Conservation (phyloP, 768 basidiomycete species). For the Cyclocybe aegerita region DNA sequence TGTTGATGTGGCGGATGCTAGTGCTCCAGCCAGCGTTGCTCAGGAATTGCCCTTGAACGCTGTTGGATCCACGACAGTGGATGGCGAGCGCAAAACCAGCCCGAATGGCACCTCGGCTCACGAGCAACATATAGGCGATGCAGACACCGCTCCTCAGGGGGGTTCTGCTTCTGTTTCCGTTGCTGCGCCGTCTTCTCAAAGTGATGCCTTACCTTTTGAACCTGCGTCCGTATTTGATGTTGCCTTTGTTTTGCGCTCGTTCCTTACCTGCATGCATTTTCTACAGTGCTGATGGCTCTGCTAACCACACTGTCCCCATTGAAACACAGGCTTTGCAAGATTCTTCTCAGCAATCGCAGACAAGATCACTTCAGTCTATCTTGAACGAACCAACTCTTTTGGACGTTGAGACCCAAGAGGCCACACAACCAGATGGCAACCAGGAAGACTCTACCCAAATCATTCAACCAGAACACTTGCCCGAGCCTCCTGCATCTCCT, state of each 20-base stretch:
- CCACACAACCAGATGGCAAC: conserved; percentile 18
- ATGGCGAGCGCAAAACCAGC: too few relatives aligned
- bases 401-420: conserved; percentile 37
- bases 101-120: too few relatives aligned
- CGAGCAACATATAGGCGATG: too few relatives aligned
- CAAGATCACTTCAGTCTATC: conserved; percentile 40
- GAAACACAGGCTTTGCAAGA: conserved; percentile 40
- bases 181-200: conserved; percentile 25
- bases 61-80: too few relatives aligned
- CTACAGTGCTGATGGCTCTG: conserved; percentile 44
- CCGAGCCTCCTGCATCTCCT: conserved; percentile 61
- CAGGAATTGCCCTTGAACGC: neutral
- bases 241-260: conserved; percentile 31
- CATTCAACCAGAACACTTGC: conserved; percentile 44
- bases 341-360: conserved; percentile 13
- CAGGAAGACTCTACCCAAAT: conserved; percentile 14
- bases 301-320: conserved; percentile 46
- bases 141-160: neutral
- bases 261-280: conserved; percentile 38
- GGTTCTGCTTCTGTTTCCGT: conserved; percentile 16
- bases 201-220: conserved; percentile 31
- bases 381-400: conserved; percentile 55
- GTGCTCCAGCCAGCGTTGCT: neutral
- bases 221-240: conserved; percentile 52
- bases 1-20: conserved; percentile 3